Evolutionary conservation across 129 eudicot genomes (phyloP), one percentile per base, ranked within the genome.

Genomic region (Artemisia tridentata): DNA sequence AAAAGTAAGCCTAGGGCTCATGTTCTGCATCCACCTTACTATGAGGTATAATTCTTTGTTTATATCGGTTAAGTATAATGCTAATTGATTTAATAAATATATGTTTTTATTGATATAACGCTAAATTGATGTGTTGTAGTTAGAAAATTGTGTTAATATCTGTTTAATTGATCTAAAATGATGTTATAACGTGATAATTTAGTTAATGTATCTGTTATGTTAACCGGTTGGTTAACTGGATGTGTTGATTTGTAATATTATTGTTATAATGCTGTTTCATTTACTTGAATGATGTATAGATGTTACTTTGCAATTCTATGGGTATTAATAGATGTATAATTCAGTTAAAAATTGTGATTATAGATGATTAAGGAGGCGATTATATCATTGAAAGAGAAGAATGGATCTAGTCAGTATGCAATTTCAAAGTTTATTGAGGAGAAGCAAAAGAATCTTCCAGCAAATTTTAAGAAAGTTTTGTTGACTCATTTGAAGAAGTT

Each of bases 391-490:
- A 90, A 90, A 76, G 97, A 90, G 74, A 62, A 84, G 57, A 83
- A 87, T 3, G 97, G 97, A 11, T 90, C 97, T 8, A 90, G 97
- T 73, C 95, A 87, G 63, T 70, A 80, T 67, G 97, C 97, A 1
- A 90, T 89, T 19, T 71, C 79, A 10, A 89, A 89, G 70, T 80
- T 69, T 64, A 84, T 86, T 41, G 90, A 89, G 65, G 92, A 89
- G 2, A 74, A 89, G 20, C 90, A 89, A 1, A 86, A 86, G 72
- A 77, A 84, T 67, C 69, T 87, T 45, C 84, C 89, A 0, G 41
- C 77, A 2, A 87, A 87, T 68, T 87, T 84, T 72, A 84, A 65
- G 77, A 87, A 75, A 80, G 65, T 84, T 25, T 58, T 87, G 68
- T 69, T 75, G 1, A 67, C 74, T 45, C 95, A 87, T 25, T 55